A percentile compares a stretch with the other conserved stretches of the same genome.
phyloP scores from a whole-genome alignment of 768 basidiomycete species.

The Infundibulicybe gibba region DNA sequence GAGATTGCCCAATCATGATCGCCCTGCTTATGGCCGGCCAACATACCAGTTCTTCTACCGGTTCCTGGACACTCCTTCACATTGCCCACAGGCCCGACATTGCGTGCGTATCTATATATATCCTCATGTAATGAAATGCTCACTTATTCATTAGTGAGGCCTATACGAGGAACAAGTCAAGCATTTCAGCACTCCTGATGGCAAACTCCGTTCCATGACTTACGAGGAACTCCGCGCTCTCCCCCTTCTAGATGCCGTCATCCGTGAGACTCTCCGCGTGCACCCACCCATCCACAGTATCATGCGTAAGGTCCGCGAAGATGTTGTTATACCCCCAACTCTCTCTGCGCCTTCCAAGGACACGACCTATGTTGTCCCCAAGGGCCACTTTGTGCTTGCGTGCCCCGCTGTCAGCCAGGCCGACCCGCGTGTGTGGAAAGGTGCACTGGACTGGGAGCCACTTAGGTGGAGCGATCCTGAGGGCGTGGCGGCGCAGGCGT shows the following conservation, averaged over 20 bases:
- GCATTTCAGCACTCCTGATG: constrained; percentile 75
- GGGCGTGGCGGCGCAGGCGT: constrained; percentile 78
- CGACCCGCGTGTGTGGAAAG: constrained; percentile 81
- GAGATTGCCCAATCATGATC: constrained; percentile 99
- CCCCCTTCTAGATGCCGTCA: constrained; percentile 81
- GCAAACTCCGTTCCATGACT: constrained; percentile 72
- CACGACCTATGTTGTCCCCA: constrained; percentile 78
- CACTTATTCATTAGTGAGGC: constrained; percentile 49
- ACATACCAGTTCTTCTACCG: constrained; percentile 93
- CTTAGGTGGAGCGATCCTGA: constrained; percentile 82
- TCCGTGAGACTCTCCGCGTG: constrained; percentile 89
- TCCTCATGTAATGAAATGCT: constrained; percentile 4
- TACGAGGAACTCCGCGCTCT: constrained; percentile 85
- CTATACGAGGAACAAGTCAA: constrained; percentile 90
- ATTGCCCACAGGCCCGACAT: constrained; percentile 73
- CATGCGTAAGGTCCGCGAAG: constrained; percentile 87
- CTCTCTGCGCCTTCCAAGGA: constrained; percentile 78
- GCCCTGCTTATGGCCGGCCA: constrained; percentile 99
- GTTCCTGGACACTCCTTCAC: constrained; percentile 88
- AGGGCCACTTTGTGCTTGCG: constrained; percentile 87
- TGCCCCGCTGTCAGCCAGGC: constrained; percentile 85
- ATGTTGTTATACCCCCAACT: constrained; percentile 77
- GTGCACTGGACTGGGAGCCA: constrained; percentile 72
- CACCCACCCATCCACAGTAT: constrained; percentile 97
- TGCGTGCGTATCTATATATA: constrained; percentile 46